Evolutionary conservation across 2,329 filamentous ascomycete species (phyloP), one percentile per base, ranked within the genome.

Genomic region (Aspergillus tamarii): DNA sequence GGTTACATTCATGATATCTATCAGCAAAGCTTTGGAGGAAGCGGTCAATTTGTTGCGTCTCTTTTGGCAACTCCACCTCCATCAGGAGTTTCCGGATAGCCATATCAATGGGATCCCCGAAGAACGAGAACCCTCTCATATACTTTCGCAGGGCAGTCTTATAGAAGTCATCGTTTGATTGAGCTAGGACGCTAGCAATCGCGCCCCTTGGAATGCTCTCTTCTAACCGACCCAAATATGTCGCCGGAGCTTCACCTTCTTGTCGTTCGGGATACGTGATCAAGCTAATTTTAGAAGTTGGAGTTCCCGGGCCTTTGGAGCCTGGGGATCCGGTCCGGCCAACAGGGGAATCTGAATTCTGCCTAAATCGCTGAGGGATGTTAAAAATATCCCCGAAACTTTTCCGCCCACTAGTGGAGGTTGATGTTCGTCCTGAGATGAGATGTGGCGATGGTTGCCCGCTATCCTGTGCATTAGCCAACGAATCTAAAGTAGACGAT

Each of bases 51-150:
- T 99, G 95, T 77, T 99, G 95, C 0, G 95, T 98, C 80, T 99
- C 95, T 71, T 96, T 97, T 4, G 95, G 95, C 36, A 99, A 81
- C 77, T 98, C 94, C 3, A 95, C 93, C 75, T 97, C 94, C 91
- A 98, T 97, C 61, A 99, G 84, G 56, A 99, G 85, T 77, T 98
- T 98, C 43, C 95, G 89, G 67, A 98, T 89, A 1, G 94, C 92
- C 93, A 99, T 98, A 76, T 99, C 95, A 83, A 99, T 94, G 0
- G 95, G 95, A 71, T 98, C 94, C 32, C 93, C 94, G 72, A 97
- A 98, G 80, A 98, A 98, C 59, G 90, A 89, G 77, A 98, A 98
- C 23, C 91, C 91, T 59, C 94, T 89, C 91, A 98, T 98, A 74
- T 97, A 98, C 74, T 94, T 97, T 64, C 94, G 88, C 61, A 99